These are phyloP conservation scores for Backusella parvicylindrica DNA, from an alignment of 192 early-diverging fungal genomes.

Conservation along the genomic window DNA sequence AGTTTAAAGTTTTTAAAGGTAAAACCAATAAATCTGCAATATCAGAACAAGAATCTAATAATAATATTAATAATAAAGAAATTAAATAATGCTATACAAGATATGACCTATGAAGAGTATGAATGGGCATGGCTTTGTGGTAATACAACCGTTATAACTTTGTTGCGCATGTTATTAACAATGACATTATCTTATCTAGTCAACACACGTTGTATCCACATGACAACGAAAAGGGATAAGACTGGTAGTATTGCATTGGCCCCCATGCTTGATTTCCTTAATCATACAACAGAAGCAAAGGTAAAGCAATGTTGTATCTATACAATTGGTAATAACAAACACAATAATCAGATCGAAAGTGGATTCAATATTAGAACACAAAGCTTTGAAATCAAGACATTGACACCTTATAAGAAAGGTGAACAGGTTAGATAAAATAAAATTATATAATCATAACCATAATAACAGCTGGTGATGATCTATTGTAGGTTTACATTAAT, in stretches of 20 bases:
- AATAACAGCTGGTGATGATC: too few species aligned
- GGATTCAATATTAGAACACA: conserved; percentile 43
- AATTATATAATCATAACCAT: conserved; percentile 35
- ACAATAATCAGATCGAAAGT: conserved; percentile 39
- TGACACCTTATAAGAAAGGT: conserved; percentile 54
- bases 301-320: conserved; percentile 21
- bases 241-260: conserved; percentile 62
- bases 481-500: conserved; percentile 42
- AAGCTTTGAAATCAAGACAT: conserved; percentile 65
- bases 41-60: neutral
- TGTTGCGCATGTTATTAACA: too few species aligned
- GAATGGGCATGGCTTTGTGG: conserved; percentile 64
- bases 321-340: neutral
- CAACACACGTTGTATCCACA: conserved; percentile 56
- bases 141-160: conserved; percentile 19
- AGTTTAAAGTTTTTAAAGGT: conserved; percentile 24
- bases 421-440: conserved; percentile 55
- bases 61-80: neutral
- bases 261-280: conserved; percentile 74
- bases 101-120: conserved; percentile 38
- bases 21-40: neutral
- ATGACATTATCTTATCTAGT: conserved; percentile 24
- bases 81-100: conserved; percentile 16
- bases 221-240: conserved; percentile 38
- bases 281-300: conserved; percentile 60